phyloP scores from a whole-genome alignment of 2,329 filamentous ascomycete genomes.

The Cryphonectria japonica region DNA sequence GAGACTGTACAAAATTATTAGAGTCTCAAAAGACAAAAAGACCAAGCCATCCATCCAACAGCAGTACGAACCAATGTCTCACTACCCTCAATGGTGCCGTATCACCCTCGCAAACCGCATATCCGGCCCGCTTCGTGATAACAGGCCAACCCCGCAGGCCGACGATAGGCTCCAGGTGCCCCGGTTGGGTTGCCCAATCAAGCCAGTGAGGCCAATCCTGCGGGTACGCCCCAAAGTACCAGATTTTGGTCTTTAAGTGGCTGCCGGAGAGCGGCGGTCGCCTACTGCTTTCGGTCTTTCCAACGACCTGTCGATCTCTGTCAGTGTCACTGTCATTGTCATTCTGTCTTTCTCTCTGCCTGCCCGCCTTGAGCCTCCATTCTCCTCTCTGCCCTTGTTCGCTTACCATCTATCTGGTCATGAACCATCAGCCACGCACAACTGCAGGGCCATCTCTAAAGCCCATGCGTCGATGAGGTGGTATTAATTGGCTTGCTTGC shows the following conservation, averaged over 20 bases:
- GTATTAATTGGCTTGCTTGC: neutral
- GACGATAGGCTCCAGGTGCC: neutral
- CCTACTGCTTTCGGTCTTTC: neutral
- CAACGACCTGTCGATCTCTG: neutral
- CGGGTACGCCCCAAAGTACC: neutral
- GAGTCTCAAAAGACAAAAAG: neutral
- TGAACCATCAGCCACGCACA: conserved; percentile 1
- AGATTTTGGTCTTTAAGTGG: neutral
- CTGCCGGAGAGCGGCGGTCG: conserved; percentile 13
- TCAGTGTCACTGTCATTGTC: neutral
- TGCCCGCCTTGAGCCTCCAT: too few relatives aligned
- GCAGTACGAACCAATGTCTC: neutral
- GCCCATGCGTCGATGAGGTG: neutral
- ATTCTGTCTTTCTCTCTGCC: neutral
- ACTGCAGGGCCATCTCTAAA: neutral
- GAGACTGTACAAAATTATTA: neutral
- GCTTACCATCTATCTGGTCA: neutral
- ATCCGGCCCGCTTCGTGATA: conserved; percentile 3
- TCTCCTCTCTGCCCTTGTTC: neutral
- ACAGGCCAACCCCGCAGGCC: conserved; percentile 3
- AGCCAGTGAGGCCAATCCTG: neutral
- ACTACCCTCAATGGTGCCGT: neutral
- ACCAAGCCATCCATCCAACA: neutral
- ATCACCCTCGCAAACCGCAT: conserved; percentile 4
- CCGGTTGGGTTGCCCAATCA: neutral